phyloP scores from a whole-genome alignment of 2,329 filamentous ascomycete genomes.

The Penicillium sp. region DNA sequence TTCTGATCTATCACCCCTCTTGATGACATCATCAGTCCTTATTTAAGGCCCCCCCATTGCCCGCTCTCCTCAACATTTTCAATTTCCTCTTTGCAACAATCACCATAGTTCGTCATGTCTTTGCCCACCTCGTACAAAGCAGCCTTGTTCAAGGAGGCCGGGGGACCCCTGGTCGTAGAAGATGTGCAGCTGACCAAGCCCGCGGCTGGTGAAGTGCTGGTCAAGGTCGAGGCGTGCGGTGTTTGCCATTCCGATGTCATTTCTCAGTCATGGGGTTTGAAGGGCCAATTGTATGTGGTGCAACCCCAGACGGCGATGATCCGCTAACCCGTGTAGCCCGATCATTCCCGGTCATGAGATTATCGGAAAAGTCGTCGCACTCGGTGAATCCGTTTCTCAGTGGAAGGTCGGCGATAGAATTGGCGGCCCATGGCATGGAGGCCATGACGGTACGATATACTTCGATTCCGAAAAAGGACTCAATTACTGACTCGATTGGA shows the following conservation, averaged over 20 bases:
- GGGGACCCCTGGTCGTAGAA: conserved; percentile 53
- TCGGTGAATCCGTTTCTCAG: conserved; percentile 50
- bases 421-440: conserved; percentile 65
- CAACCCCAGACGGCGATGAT: conserved; percentile 2
- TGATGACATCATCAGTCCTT: not conserved
- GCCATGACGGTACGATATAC: conserved; percentile 32
- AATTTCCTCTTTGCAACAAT: not conserved
- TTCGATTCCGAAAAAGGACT: not conserved
- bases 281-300: conserved; percentile 45
- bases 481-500: not conserved
- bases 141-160: conserved; percentile 53
- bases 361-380: conserved; percentile 60
- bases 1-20: too few relatives aligned
- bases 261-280: conserved; percentile 48
- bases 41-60: not conserved
- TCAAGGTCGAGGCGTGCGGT: conserved; percentile 67
- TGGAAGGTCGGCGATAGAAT: conserved; percentile 62
- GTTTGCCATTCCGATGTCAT: conserved; percentile 62
- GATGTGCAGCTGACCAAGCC: conserved; percentile 57
- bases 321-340: conserved; percentile 38
- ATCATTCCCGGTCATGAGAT: conserved; percentile 66
- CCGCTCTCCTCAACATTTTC: too few relatives aligned
- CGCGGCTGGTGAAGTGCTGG: conserved; percentile 55
- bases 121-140: conserved; percentile 65
- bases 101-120: not conserved